A percentile compares a stretch with the other conserved stretches of the same genome.
Evolutionary conservation across 352 stramenopile genomes (phyloP).

Genomic region (Phytopythium chamaehyphon): DNA sequence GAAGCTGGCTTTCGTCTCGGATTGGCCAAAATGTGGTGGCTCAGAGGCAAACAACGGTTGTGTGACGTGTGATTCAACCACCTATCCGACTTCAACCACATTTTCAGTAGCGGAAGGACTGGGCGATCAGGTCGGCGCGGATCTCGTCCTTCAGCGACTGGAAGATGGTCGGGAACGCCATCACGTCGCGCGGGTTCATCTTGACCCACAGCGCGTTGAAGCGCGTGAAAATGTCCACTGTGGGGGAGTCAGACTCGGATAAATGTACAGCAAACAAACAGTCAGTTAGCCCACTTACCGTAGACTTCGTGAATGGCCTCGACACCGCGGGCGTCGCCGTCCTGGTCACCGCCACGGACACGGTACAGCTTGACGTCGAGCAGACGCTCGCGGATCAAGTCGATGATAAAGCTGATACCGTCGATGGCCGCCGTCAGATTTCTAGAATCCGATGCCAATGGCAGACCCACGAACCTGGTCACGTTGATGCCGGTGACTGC

Average conservation of each 20-base stretch:
- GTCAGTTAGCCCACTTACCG: conserved; percentile 28
- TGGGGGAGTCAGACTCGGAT: not conserved
- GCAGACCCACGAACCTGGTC: conserved; percentile 33
- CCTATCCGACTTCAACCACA: not conserved
- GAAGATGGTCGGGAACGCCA: conserved; percentile 84
- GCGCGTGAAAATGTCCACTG: conserved; percentile 72
- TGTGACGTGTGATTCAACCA: not conserved
- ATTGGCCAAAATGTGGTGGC: conserved; percentile 12
- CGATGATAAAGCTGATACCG: conserved; percentile 57
- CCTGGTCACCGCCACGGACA: conserved; percentile 16
- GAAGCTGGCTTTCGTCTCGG: not conserved
- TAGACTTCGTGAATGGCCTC: conserved; percentile 71
- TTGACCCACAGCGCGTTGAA: conserved; percentile 85
- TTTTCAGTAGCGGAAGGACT: conserved; percentile 65
- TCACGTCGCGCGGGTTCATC: conserved; percentile 76
- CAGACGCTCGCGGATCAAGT: conserved; percentile 68
- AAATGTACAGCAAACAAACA: not conserved
- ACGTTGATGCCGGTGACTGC: conserved; percentile 86
- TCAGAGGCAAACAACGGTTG: no score
- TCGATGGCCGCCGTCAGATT: not conserved
- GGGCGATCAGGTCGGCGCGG: conserved; percentile 42
- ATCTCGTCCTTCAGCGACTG: conserved; percentile 73
- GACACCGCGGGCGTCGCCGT: conserved; percentile 34
- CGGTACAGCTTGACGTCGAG: conserved; percentile 75
- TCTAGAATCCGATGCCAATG: not conserved